A percentile compares a stretch with the other conserved stretches of the same genome.
phyloP scores from a whole-genome alignment of 805 yeast genomes.

The Huiozyma naganishii region DNA sequence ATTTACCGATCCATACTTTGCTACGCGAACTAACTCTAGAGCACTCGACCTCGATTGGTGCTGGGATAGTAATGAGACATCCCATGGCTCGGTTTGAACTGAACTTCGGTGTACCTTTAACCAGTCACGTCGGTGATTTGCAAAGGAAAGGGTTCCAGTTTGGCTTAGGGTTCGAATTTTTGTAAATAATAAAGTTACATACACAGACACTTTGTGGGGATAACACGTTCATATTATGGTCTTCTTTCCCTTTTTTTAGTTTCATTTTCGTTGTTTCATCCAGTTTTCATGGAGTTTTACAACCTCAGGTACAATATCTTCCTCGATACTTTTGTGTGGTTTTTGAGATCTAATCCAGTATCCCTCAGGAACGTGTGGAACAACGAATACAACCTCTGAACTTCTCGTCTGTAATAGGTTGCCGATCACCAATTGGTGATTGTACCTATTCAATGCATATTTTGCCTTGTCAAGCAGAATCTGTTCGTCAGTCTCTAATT shows the following conservation, averaged over 20 bases:
- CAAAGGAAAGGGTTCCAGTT: constrained; percentile 56
- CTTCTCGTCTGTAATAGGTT: constrained; percentile 84
- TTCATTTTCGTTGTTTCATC: constrained; percentile 31
- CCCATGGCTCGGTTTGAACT: constrained; percentile 61
- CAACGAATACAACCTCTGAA: constrained; percentile 75
- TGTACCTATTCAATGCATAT: constrained; percentile 73
- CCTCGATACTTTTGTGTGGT: constrained; percentile 46
- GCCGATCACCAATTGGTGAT: constrained; percentile 91
- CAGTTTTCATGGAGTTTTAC: constrained; percentile 51
- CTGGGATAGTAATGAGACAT: constrained; percentile 51
- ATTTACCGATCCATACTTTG: constrained; percentile 9
- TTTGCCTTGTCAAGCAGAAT: constrained; percentile 66
- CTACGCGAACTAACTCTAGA: constrained; percentile 24
- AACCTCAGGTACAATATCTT: constrained; percentile 69
- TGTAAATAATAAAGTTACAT: constrained; percentile 24
- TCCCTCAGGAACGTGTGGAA: constrained; percentile 21
- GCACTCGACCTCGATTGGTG: constrained; percentile 45
- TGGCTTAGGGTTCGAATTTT: constrained; percentile 51
- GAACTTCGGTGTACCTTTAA: constrained; percentile 51
- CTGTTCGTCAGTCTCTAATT: constrained; percentile 74
- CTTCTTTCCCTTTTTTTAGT: neutral
- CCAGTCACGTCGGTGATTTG: constrained; percentile 38
- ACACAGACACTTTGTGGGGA: neutral
- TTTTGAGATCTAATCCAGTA: constrained; percentile 41
- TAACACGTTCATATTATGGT: neutral